phyloP scores from a whole-genome alignment of 1,284 basidiomycete species.

The Sanghuangporus weigelae region DNA sequence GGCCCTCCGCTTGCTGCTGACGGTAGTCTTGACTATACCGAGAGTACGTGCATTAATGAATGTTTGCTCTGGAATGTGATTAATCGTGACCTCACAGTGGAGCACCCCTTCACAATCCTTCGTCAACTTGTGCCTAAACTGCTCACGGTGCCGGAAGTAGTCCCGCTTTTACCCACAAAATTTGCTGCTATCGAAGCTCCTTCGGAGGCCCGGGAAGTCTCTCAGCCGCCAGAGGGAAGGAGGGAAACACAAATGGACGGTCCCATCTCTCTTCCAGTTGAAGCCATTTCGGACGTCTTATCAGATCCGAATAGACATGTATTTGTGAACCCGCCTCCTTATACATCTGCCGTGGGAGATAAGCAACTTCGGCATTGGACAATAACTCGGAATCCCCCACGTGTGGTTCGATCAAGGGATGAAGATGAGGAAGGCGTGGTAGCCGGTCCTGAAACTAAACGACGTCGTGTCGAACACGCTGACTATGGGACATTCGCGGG shows the following conservation, averaged over 20 bases:
- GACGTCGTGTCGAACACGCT: conserved; percentile 43
- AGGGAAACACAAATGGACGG: conserved; percentile 13
- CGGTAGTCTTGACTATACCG: conserved; percentile 68
- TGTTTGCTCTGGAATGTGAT: conserved; percentile 2
- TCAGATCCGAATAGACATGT: conserved; percentile 7
- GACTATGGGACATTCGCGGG: conserved; percentile 60
- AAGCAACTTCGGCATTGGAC: conserved; percentile 36
- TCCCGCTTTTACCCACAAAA: conserved; percentile 48
- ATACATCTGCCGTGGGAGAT: conserved; percentile 10
- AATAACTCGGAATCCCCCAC: conserved; percentile 32
- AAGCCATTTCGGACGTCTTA: conserved; percentile 3
- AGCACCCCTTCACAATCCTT: conserved; percentile 68
- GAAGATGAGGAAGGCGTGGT: conserved; percentile 42
- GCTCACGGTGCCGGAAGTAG: conserved; percentile 45
- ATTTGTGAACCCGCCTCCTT: not conserved
- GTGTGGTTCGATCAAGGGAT: conserved; percentile 47
- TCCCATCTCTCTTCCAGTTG: conserved; percentile 1
- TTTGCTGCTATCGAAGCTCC: conserved; percentile 18
- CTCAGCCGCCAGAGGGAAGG: conserved; percentile 10
- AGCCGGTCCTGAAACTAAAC: conserved; percentile 31
- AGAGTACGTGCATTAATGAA: conserved; percentile 42
- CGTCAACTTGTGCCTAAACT: conserved; percentile 57
- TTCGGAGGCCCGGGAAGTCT: conserved; percentile 2
- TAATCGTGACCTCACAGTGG: conserved; percentile 43
- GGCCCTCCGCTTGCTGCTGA: conserved; percentile 62